A percentile compares a stretch with the other conserved stretches of the same genome.
Evolutionary conservation across 345 rosid species (phyloP).

Genomic region (Hibiscus mutabilis): DNA sequence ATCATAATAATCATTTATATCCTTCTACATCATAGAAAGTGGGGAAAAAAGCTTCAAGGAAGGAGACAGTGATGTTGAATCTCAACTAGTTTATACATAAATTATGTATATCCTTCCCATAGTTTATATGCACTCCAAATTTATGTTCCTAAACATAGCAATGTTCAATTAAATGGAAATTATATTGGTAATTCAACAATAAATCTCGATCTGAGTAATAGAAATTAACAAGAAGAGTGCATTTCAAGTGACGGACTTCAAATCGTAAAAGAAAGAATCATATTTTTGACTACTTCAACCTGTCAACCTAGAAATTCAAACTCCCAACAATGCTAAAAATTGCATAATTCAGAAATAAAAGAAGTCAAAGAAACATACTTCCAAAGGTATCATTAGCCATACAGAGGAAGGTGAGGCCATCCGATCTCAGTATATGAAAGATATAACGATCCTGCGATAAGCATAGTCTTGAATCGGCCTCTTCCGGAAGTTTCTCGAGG

Average conservation of each 20-base stretch:
- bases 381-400: conserved; percentile 98
- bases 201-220: background rate
- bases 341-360: background rate
- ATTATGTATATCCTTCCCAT: no score
- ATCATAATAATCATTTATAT: background rate
- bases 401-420: conserved; percentile 54
- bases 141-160: background rate
- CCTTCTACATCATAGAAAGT: background rate
- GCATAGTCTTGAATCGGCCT: background rate
- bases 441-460: background rate
- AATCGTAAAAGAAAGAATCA: background rate
- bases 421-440: background rate
- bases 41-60: background rate
- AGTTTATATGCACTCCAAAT: background rate
- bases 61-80: background rate
- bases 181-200: background rate
- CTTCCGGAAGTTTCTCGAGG: background rate
- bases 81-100: background rate
- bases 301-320: background rate
- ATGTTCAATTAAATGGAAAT: background rate
- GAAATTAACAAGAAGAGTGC: background rate
- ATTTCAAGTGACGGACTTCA: background rate
- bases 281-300: background rate
- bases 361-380: conserved; percentile 38
- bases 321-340: background rate